Evolutionary conservation across 345 rosid genomes (phyloP).

Genomic region (Eutrema yunnanense): DNA sequence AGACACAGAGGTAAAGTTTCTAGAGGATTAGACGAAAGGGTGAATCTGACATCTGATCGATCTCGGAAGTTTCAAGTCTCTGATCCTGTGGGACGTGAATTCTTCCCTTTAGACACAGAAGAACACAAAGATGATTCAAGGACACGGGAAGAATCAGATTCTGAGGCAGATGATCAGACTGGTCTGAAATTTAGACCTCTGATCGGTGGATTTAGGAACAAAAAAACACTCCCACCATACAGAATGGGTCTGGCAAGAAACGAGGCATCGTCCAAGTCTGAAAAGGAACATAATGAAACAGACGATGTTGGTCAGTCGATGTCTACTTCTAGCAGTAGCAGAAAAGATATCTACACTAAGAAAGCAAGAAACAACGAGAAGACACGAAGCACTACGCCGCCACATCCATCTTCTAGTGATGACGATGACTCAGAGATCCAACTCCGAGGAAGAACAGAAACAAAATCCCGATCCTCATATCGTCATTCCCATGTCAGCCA

Average conservation of each 20-base stretch:
- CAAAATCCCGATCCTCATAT: slow-evolving; percentile 5
- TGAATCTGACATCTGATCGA: slow-evolving; percentile 21
- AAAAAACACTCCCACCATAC: slow-evolving; percentile 51
- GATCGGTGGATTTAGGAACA: slow-evolving; percentile 66
- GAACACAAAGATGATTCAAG: slow-evolving; percentile 27
- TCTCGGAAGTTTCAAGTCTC: slow-evolving; percentile 26
- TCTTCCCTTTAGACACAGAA: slow-evolving; percentile 10
- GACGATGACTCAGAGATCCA: slow-evolving; percentile 38
- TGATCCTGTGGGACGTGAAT: slow-evolving; percentile 25
- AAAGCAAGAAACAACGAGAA: slow-evolving; percentile 27
- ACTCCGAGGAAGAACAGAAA: slow-evolving; percentile 13
- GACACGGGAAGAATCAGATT: slow-evolving; percentile 27
- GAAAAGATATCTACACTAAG: slow-evolving; percentile 33
- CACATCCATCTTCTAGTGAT: slow-evolving; percentile 26
- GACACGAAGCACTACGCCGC: slow-evolving; percentile 25
- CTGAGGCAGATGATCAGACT: slow-evolving; percentile 9
- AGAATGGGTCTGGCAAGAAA: slow-evolving; percentile 18
- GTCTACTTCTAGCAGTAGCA: slow-evolving; percentile 22
- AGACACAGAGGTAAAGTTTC: background rate
- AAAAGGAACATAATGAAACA: slow-evolving; percentile 22
- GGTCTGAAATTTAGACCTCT: slow-evolving; percentile 54
- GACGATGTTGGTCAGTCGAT: slow-evolving; percentile 17
- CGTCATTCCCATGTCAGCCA: slow-evolving; percentile 1
- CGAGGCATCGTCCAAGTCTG: slow-evolving; percentile 28
- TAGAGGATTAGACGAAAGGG: background rate